Percentiles rank a stretch among this genome's conserved stretches.
These are phyloP conservation scores for Penicillium sp. DNA, from an alignment of 2,329 filamentous ascomycete genomes.

Conservation along the genomic window DNA sequence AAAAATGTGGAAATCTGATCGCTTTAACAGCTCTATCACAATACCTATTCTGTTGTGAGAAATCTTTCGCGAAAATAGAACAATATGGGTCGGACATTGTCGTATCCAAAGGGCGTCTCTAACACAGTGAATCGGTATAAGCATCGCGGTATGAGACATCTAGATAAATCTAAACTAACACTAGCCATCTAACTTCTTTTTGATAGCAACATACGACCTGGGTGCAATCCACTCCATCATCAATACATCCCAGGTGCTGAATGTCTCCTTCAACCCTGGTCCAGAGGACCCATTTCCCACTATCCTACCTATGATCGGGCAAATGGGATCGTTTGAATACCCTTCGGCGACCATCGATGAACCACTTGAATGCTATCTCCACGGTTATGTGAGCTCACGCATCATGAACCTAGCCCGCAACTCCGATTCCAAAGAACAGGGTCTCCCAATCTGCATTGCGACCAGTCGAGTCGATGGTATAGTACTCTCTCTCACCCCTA, in stretches of 20 bases:
- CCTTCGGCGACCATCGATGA: conserved; percentile 63
- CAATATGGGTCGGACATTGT: conserved; percentile 45
- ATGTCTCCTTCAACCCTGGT: conserved; percentile 73
- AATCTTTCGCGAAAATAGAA: neutral
- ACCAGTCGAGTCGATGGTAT: conserved; percentile 77
- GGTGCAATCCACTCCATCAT: conserved; percentile 73
- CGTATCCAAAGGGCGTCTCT: conserved; percentile 62
- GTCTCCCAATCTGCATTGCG: conserved; percentile 70
- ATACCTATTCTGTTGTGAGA: neutral
- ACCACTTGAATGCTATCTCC: conserved; percentile 74
- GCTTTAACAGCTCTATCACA: neutral
- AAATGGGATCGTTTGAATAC: conserved; percentile 70
- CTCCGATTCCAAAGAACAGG: conserved; percentile 43
- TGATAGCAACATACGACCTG: conserved; percentile 67
- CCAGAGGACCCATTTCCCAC: conserved; percentile 68
- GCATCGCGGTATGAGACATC: conserved; percentile 54
- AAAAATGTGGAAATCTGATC: neutral
- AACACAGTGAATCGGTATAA: conserved; percentile 70
- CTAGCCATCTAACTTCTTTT: neutral
- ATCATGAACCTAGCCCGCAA: conserved; percentile 66
- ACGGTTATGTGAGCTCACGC: conserved; percentile 79
- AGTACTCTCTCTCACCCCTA: conserved; percentile 75
- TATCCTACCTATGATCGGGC: conserved; percentile 81
- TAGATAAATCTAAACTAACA: neutral
- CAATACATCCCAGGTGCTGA: conserved; percentile 71